Conservation (phyloP, 805 yeast species). For the Nakazawaea laoshanensis region DNA sequence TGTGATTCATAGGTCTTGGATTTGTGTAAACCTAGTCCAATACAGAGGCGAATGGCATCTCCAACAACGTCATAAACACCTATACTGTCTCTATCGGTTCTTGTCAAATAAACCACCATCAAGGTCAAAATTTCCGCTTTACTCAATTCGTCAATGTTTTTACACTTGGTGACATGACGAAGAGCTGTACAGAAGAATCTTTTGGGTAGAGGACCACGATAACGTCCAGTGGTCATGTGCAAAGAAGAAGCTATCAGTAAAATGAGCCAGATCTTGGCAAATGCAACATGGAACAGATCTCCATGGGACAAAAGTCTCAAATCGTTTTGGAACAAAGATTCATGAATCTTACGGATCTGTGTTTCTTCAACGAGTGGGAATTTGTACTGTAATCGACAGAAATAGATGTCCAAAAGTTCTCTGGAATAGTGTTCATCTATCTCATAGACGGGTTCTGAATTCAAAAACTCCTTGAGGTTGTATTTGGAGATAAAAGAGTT, state of each 20-base stretch:
- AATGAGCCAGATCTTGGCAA: conserved; percentile 49
- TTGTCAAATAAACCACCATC: conserved; percentile 44
- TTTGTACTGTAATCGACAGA: conserved; percentile 46
- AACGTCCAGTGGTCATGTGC: conserved; percentile 48
- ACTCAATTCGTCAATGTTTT: conserved; percentile 29
- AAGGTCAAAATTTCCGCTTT: conserved; percentile 45
- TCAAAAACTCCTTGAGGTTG: conserved; percentile 35
- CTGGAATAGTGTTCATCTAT: conserved; percentile 41
- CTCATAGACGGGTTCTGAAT: conserved; percentile 42
- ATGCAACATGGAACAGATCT: conserved; percentile 40
- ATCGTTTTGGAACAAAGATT: conserved; percentile 32
- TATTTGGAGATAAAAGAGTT: conserved; percentile 29
- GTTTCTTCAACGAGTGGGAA: conserved; percentile 47
- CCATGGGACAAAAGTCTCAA: conserved; percentile 26
- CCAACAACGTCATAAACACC: conserved; percentile 43
- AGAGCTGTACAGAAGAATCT: conserved; percentile 53
- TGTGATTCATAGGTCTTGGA: conserved; percentile 24
- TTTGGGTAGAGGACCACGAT: conserved; percentile 45
- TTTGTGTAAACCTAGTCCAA: conserved; percentile 27
- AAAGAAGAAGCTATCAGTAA: conserved; percentile 43
- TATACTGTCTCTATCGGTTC: conserved; percentile 54
- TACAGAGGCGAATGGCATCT: conserved; percentile 42
- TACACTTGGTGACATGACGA: conserved; percentile 42
- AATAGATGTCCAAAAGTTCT: conserved; percentile 45
- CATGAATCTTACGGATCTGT: conserved; percentile 42